Percentiles rank a stretch among this genome's conserved stretches.
phyloP scores from a whole-genome alignment of 768 basidiomycete genomes.

The Gloeophyllum trabeum region DNA sequence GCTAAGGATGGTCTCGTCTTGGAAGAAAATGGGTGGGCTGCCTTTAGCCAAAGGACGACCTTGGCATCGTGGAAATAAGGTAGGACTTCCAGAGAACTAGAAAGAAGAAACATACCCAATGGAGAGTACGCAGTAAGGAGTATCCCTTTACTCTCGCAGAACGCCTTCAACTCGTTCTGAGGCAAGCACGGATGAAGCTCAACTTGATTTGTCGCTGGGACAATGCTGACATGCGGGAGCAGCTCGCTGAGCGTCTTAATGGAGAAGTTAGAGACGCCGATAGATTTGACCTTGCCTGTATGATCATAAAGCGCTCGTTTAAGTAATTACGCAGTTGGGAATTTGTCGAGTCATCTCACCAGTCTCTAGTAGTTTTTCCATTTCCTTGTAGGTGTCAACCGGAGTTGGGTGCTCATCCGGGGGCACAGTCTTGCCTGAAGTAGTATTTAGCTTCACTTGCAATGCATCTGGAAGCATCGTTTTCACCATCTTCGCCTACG shows the following conservation, averaged over 20 bases:
- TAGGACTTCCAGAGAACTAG: constrained; percentile 3
- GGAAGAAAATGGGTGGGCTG: neutral
- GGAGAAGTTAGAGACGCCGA: constrained; percentile 32
- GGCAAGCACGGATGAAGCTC: constrained; percentile 65
- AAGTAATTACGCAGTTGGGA: too few species aligned
- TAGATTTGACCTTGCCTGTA: constrained; percentile 19
- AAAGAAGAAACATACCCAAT: constrained; percentile 19
- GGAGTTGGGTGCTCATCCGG: constrained; percentile 14
- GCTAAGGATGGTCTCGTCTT: constrained; percentile 15
- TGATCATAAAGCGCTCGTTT: constrained; percentile 1
- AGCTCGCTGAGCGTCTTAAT: constrained; percentile 23
- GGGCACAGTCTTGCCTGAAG: constrained; percentile 4
- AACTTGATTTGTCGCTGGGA: constrained; percentile 61
- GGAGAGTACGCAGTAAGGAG: constrained; percentile 56
- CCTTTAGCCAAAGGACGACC: neutral
- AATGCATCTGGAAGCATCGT: neutral
- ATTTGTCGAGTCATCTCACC: constrained; percentile 8
- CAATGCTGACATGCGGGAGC: constrained; percentile 33
- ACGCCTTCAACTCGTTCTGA: constrained; percentile 42
- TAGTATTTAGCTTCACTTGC: constrained; percentile 3
- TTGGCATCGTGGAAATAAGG: neutral
- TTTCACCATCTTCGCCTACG: constrained; percentile 6
- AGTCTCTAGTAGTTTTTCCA: constrained; percentile 20
- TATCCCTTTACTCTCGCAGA: constrained; percentile 46
- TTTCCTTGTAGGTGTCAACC: constrained; percentile 22